These are phyloP conservation scores for Ogataea trehaloabstinens DNA, from an alignment of 805 yeast genomes.

Conservation along the genomic window DNA sequence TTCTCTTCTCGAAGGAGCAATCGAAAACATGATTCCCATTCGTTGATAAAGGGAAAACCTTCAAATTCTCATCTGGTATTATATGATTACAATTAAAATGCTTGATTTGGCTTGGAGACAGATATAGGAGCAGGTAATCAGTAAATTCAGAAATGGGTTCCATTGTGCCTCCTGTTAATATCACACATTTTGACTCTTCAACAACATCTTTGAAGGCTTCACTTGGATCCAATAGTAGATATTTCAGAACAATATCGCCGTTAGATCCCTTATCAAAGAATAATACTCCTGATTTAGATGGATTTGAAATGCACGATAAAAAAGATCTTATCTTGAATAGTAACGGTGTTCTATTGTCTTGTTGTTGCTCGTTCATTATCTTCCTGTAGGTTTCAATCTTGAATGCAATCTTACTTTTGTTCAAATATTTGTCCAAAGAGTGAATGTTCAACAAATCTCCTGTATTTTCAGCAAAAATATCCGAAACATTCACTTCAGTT, in stretches of 20 bases:
- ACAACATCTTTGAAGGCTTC: constrained; percentile 64
- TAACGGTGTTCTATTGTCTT: constrained; percentile 42
- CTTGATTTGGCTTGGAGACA: constrained; percentile 39
- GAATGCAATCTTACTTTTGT: constrained; percentile 72
- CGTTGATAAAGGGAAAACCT: constrained; percentile 51
- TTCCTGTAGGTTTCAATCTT: constrained; percentile 71
- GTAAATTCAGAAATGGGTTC: constrained; percentile 77
- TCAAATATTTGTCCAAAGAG: constrained; percentile 61
- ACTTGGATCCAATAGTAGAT: constrained; percentile 79
- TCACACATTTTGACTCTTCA: constrained; percentile 62
- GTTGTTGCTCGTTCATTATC: constrained; percentile 10
- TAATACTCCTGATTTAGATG: constrained; percentile 72
- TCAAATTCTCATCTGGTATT: constrained; percentile 66
- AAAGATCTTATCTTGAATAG: constrained; percentile 67
- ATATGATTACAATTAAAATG: constrained; percentile 80
- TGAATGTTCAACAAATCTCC: constrained; percentile 72
- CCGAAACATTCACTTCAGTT: constrained; percentile 44
- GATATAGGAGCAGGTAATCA: constrained; percentile 61
- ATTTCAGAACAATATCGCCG: constrained; percentile 45
- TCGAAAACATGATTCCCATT: constrained; percentile 39
- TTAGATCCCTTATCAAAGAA: constrained; percentile 53
- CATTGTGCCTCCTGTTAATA: constrained; percentile 95
- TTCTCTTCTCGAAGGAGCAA: constrained; percentile 69
- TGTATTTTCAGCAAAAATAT: constrained; percentile 56
- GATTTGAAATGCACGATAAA: constrained; percentile 63